Conservation (phyloP, 176 grass and related monocot genomes). For the Lolium rigidum region DNA sequence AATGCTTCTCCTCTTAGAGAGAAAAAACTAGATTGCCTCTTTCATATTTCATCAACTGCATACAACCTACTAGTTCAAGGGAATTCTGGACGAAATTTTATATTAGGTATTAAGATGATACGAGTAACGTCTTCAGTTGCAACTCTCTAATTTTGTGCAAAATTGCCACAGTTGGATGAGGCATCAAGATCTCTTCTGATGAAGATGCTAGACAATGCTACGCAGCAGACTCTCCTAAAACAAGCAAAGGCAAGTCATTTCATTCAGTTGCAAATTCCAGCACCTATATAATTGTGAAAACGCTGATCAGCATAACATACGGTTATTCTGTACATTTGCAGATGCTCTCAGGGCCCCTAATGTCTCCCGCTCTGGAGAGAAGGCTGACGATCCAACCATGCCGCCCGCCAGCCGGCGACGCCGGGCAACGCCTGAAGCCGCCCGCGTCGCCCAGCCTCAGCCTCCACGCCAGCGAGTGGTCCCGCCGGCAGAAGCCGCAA, state of each 20-base stretch:
- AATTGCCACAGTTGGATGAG: constrained; percentile 59
- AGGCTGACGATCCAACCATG: constrained; percentile 26
- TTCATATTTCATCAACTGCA: not conserved
- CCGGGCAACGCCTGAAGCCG: not conserved
- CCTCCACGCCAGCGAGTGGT: not conserved
- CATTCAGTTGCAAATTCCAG: not conserved
- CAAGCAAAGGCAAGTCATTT: constrained; percentile 57
- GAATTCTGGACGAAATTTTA: too few relatives aligned
- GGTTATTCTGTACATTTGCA: not conserved
- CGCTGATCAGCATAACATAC: not conserved
- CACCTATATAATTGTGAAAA: not conserved
- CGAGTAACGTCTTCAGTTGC: not conserved
- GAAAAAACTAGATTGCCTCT: not conserved
- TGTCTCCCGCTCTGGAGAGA: constrained; percentile 34
- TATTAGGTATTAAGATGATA: not conserved
- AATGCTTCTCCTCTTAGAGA: not conserved
- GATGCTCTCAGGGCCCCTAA: constrained; percentile 43
- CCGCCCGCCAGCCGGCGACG: not conserved
- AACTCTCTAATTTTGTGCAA: constrained; percentile 1
- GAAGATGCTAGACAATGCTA: constrained; percentile 68
- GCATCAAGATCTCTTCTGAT: constrained; percentile 55
- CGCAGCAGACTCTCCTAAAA: constrained; percentile 43
- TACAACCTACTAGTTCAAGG: too few relatives aligned
- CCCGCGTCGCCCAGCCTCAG: not conserved
- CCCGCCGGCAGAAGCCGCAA: constrained; percentile 31